Base-by-base conservation (phyloP, 495 filamentous ascomycete species). In the Podospora bellae-mahoneyi region DNA sequence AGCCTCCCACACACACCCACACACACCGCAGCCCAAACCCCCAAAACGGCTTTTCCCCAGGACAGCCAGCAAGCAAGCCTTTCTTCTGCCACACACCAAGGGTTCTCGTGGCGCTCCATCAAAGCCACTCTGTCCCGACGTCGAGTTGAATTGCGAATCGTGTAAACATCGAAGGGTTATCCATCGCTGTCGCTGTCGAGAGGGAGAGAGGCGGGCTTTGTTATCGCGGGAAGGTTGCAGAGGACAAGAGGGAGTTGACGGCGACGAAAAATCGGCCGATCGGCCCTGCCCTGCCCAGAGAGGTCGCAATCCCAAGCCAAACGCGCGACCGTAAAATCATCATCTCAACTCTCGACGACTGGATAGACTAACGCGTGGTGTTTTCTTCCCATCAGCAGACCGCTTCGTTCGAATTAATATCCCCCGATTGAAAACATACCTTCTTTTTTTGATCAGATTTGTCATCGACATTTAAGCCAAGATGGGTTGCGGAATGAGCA, bases 401-500 rank as follows among this genome's bases (percentile, higher is more conserved):
- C 59, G 58, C 26, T 28, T 68, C 66, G 61, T 28, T 68, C 66
- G 61, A 60, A 5, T 68, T 71, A 72, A 68, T 67, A 60, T 68
- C 27, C 60, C n/a, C 61, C 16, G 26, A 67, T 68, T 69, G 68
- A 74, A 74, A 68, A 39, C 53, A 73, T 44, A 64, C 66, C 54
- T 55, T 62, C 67, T 63, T 53, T 66, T 67, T 66, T 67, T 69
- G 65, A 66, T 71, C 68, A 57, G 67, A 60, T 64, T 64, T 57
- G 7, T 66, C 62, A 34, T 66, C 68, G 32, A 70, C 66, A 66
- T 72, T 64, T 64, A 78, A 86, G 23, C 76, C 91, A 92, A 86
- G 72, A 99, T 99, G 95, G 95, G 95, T 89, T 99, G 95, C 80
- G 94, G 93, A 81, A 97, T 97, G 93, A 98, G 96, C 77, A 96